phyloP scores from a whole-genome alignment of 108 stramenopile genomes.

The Nannochloropsis gaditana region DNA sequence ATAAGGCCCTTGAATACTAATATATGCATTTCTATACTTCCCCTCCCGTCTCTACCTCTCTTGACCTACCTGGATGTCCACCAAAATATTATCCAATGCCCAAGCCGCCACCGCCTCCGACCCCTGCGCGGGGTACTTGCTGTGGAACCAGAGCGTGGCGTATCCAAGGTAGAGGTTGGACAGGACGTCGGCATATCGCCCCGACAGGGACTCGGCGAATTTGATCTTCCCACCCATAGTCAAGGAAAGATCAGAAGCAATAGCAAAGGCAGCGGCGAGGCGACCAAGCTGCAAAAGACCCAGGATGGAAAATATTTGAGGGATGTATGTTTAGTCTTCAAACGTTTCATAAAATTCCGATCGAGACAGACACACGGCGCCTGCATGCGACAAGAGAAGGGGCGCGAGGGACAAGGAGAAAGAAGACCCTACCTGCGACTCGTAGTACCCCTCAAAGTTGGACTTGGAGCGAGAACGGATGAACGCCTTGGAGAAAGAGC shows the following conservation, averaged over 20 bases:
- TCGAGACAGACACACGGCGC: not conserved
- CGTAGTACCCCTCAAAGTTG: conserved; percentile 68
- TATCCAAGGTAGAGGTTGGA: conserved; percentile 96
- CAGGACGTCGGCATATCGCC: conserved; percentile 87
- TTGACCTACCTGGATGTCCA: conserved; percentile 50
- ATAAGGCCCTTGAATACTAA: too few relatives aligned
- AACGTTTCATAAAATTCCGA: not conserved
- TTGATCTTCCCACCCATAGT: conserved; percentile 89
- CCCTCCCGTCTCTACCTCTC: not conserved
- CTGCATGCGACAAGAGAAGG: too few relatives aligned
- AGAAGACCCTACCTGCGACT: conserved; percentile 48
- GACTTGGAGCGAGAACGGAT: conserved; percentile 28
- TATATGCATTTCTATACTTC: too few relatives aligned
- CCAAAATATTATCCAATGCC: conserved; percentile 66
- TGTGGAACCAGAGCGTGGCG: conserved; percentile 85
- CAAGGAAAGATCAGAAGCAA: conserved; percentile 88
- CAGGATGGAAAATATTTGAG: too few relatives aligned
- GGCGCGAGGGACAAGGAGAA: too few relatives aligned
- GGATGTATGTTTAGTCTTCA: conserved; percentile 2
- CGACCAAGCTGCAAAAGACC: conserved; percentile 69
- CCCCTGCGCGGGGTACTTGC: conserved; percentile 68
- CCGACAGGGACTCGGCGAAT: conserved; percentile 94
- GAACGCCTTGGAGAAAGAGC: conserved; percentile 59
- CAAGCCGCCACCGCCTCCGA: conserved; percentile 86
- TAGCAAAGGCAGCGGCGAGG: conserved; percentile 87